Evolutionary conservation across 1,139 yeast genomes (phyloP).

Genomic region (Geotrichum aggregatum): DNA sequence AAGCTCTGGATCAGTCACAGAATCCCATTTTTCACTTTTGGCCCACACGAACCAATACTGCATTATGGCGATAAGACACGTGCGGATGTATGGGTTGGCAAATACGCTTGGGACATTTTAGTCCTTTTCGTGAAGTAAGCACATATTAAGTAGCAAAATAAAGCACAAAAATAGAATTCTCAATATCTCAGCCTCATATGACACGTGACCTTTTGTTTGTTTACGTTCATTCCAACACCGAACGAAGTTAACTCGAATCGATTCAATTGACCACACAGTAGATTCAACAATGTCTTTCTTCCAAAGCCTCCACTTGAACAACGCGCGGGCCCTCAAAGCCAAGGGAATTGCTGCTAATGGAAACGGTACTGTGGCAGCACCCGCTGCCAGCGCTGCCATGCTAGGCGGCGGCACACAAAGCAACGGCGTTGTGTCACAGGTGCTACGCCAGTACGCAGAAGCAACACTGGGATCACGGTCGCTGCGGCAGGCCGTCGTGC

Average conservation of each 20-base stretch:
- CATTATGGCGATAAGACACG: background rate
- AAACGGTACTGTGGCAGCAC: slow-evolving; percentile 14
- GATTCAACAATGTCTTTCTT: slow-evolving; percentile 48
- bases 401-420: slow-evolving; percentile 21
- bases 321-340: slow-evolving; percentile 47
- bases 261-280: no score
- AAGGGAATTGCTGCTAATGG: slow-evolving; percentile 80
- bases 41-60: background rate
- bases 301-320: slow-evolving; percentile 44
- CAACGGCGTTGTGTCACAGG: slow-evolving; percentile 28
- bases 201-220: no score
- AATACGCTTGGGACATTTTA: background rate
- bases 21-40: background rate
- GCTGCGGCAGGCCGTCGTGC: slow-evolving; percentile 82
- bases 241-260: no score
- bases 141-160: background rate
- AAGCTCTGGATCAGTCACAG: no score
- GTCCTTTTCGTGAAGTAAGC: background rate
- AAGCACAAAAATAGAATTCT: background rate
- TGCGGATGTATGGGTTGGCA: background rate
- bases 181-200: no score
- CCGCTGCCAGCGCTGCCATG: background rate
- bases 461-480: slow-evolving; percentile 91
- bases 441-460: slow-evolving; percentile 73
- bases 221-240: no score